These are phyloP conservation scores for Ilyonectria robusta DNA, from an alignment of 2,329 filamentous ascomycete species.

Conservation along the genomic window DNA sequence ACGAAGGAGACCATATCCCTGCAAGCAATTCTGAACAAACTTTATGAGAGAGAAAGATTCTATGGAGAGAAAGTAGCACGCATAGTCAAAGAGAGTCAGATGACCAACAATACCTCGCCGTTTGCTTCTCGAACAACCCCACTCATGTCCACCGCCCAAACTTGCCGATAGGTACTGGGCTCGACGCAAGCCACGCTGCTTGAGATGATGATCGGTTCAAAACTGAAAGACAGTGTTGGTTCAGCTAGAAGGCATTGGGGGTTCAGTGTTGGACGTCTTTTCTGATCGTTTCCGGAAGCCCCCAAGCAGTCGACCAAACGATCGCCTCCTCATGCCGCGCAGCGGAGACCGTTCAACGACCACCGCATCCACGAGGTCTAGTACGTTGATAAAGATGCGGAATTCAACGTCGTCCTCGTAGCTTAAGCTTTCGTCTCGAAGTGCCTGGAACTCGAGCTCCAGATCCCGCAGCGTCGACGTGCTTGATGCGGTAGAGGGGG, in stretches of 20 bases:
- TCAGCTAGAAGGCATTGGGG: conserved; percentile 24
- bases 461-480: conserved; percentile 38
- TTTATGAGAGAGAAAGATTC: not conserved
- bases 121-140: not conserved
- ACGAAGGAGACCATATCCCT: not conserved
- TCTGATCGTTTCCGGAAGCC: conserved; percentile 38
- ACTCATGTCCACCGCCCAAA: conserved; percentile 11
- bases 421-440: conserved; percentile 41
- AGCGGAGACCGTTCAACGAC: conserved; percentile 34
- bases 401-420: conserved; percentile 47
- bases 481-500: conserved; percentile 40
- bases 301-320: conserved; percentile 39
- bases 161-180: not conserved
- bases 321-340: conserved; percentile 33
- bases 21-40: not conserved
- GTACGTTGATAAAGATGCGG: conserved; percentile 45
- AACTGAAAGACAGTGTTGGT: too few species aligned
- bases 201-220: not conserved
- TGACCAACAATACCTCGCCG: not conserved
- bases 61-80: not conserved
- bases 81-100: not conserved
- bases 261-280: conserved; percentile 29
- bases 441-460: conserved; percentile 42
- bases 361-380: conserved; percentile 44
- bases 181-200: conserved; percentile 26